Evolutionary conservation across 1,139 yeast species (phyloP).

Genomic region (Casaregolazyma suthepensis): DNA sequence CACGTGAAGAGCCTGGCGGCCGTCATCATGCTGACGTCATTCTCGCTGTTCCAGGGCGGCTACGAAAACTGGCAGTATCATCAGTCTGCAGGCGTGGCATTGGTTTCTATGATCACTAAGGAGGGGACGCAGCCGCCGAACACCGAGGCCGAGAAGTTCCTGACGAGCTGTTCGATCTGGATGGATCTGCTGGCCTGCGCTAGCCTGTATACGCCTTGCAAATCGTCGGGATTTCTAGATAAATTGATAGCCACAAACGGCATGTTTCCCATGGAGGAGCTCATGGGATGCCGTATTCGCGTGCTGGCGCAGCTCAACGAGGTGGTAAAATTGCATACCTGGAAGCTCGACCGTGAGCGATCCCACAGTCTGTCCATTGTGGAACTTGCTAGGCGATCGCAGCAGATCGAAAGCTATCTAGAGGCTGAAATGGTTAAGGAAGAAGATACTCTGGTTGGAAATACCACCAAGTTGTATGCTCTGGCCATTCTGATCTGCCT

Average conservation of each 20-base stretch:
- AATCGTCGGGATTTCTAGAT: conserved; percentile 9
- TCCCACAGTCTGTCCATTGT: conserved; percentile 4
- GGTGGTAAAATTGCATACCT: conserved; percentile 10
- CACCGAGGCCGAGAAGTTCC: conserved; percentile 12
- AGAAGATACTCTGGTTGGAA: conserved; percentile 8
- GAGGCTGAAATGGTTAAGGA: conserved; percentile 9
- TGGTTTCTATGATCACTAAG: conserved; percentile 11
- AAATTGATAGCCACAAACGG: conserved; percentile 3
- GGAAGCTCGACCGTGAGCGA: conserved; percentile 5
- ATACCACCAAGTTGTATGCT: conserved; percentile 13
- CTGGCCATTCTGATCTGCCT: conserved; percentile 13
- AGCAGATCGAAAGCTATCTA: conserved; percentile 8
- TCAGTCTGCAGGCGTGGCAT: conserved; percentile 11
- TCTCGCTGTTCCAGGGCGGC: conserved; percentile 16
- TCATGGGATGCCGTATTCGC: conserved; percentile 14
- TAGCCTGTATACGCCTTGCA: conserved; percentile 12
- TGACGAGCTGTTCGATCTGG: conserved; percentile 12
- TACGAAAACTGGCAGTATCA: conserved; percentile 15
- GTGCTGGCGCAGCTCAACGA: conserved; percentile 14
- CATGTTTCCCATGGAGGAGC: conserved; percentile 11
- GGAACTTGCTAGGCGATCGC: conserved; percentile 7
- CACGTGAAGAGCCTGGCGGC: conserved; percentile 13
- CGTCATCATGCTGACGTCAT: conserved; percentile 13
- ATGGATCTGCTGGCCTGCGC: conserved; percentile 14
- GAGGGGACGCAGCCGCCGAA: not conserved